Base-by-base conservation (phyloP, 2,329 filamentous ascomycete genomes). In the Fusarium citri region DNA sequence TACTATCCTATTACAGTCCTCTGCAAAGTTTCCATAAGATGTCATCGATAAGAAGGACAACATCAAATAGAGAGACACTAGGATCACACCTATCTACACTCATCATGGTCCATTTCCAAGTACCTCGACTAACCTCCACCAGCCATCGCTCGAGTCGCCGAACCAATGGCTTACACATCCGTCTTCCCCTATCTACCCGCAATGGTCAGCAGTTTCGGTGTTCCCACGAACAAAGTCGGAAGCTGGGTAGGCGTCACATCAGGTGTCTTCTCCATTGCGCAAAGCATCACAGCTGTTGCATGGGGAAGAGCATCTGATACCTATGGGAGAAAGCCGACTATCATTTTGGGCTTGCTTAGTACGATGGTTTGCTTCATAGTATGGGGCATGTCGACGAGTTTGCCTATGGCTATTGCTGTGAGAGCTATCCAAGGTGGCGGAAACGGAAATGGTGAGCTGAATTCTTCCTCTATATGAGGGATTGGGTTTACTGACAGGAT, bases 311-410 rank as follows among this genome's bases (percentile, higher is more conserved):
- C 91, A 3, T 93, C 94, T 1, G 96, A 98, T 78, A 83, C 80
- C 45, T 88, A 92, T 66, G 96, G 95, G 22, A 88, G 95, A 59
- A 98, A 97, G 77, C 92, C 91, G 1, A 87, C 91, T 41, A 93
- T 98, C 63, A 84, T 98, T 16, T 76, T 86, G 10, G 94, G 92
- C 0, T 83, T 96, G 20, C 78, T 89, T 40, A 92, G 88, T 73
- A 97, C 94, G 46, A 97, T 98, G 92, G 76, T 90, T 1, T 91
- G 91, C 42, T 94, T 92, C 72, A 74, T 98, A 22, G 70, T 94
- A 23, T 98, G 94, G 88, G 95, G 96, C 9, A 89, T 97, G 80
- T 94, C 94, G 1, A 91, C 87, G 6, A 93, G 86, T 68, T 81
- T 98, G 12, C 81, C 88, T 6, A 94, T 96, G 92, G 92, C 94